phyloP scores from a whole-genome alignment of 2,329 filamentous ascomycete genomes.

The Helotiales sp. region DNA sequence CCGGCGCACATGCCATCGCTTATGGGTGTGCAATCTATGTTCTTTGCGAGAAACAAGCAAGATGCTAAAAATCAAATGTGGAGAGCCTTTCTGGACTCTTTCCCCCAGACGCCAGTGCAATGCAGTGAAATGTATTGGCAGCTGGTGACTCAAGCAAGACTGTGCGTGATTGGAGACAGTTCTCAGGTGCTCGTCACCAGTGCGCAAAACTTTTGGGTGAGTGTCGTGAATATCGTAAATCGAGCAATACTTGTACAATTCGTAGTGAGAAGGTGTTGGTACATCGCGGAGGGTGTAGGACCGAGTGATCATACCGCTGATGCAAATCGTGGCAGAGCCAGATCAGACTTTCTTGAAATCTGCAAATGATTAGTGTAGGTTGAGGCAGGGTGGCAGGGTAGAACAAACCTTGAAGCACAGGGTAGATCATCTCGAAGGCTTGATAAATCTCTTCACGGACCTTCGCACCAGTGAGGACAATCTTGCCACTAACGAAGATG shows the following conservation, averaged over 20 bases:
- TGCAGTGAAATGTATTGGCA: conserved; percentile 37
- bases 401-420: conserved; percentile 80
- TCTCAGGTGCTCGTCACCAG: conserved; percentile 24
- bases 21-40: conserved; percentile 44
- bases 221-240: conserved; percentile 42
- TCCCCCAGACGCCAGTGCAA: conserved; percentile 42
- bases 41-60: conserved; percentile 32
- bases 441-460: conserved; percentile 98
- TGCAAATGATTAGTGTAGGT: conserved; percentile 26
- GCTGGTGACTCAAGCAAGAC: conserved; percentile 36
- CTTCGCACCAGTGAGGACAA: conserved; percentile 96
- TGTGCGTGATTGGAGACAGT: conserved; percentile 29
- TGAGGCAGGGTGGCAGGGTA: background rate
- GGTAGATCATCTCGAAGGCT: conserved; percentile 96
- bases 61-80: conserved; percentile 40
- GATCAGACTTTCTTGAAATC: conserved; percentile 46
- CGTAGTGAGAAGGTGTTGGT: conserved; percentile 35
- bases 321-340: conserved; percentile 35
- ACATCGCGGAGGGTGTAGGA: conserved; percentile 36
- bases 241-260: conserved; percentile 42
- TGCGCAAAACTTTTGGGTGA: conserved; percentile 37
- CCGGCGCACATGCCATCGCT: conserved; percentile 50
- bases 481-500: conserved; percentile 98
- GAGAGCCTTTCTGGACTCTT: conserved; percentile 38
- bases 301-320: conserved; percentile 41